Percentiles rank a stretch among this genome's conserved stretches.
These are phyloP conservation scores for Lanzia echinophila DNA, from an alignment of 2,329 filamentous ascomycete species.

Conservation along the genomic window DNA sequence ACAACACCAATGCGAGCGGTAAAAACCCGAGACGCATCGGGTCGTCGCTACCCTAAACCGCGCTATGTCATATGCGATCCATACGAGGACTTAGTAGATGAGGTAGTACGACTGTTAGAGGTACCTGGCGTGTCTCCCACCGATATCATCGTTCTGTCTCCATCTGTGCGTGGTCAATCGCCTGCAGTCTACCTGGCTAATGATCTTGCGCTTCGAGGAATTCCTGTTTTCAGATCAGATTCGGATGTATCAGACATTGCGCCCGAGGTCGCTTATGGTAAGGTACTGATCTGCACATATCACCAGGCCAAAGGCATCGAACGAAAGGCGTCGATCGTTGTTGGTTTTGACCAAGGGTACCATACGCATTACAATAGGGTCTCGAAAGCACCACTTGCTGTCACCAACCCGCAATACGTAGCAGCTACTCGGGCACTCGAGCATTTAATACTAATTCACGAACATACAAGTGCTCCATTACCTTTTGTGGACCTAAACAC, in stretches of 20 bases:
- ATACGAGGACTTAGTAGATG: not conserved
- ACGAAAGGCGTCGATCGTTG: slow-evolving; percentile 2
- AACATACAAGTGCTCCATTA: not conserved
- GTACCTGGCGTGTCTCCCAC: not conserved
- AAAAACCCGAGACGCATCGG: not conserved
- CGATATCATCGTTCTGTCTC: slow-evolving; percentile 4
- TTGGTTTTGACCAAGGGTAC: slow-evolving; percentile 1
- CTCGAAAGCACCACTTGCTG: not conserved
- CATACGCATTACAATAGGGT: not conserved
- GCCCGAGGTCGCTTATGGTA: not conserved
- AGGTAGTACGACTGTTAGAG: not conserved
- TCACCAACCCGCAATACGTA: slow-evolving; percentile 7
- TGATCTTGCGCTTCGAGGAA: slow-evolving; percentile 1
- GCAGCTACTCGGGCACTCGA: slow-evolving; percentile 5
- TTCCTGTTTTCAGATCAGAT: slow-evolving; percentile 6
- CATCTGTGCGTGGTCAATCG: not conserved
- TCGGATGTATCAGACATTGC: slow-evolving; percentile 3
- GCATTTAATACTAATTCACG: slow-evolving; percentile 2
- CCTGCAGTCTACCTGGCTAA: not conserved
- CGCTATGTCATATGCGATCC: slow-evolving; percentile 5
- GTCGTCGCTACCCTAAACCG: not conserved
- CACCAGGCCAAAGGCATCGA: slow-evolving; percentile 6
- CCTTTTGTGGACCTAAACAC: not conserved
- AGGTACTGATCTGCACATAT: slow-evolving; percentile 3
- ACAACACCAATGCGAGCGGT: slow-evolving; percentile 4